phyloP scores from a whole-genome alignment of 2,329 filamentous ascomycete genomes.

The Fusarium sp. region DNA sequence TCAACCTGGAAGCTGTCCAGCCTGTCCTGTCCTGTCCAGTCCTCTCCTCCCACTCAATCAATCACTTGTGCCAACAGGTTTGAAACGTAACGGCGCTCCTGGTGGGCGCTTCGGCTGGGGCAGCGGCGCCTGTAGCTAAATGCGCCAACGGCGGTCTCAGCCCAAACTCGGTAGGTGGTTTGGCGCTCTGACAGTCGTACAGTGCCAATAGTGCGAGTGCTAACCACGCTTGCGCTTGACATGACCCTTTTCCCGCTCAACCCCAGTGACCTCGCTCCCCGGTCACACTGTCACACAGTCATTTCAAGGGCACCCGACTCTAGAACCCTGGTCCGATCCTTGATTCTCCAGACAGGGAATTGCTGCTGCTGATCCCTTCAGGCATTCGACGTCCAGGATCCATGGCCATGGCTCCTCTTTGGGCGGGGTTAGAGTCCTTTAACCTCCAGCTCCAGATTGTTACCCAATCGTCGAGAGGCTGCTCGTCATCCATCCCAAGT shows the following conservation, averaged over 20 bases:
- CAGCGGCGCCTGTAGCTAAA: slow-evolving; percentile 27
- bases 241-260: not conserved
- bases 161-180: slow-evolving; percentile 9
- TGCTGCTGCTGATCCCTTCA: slow-evolving; percentile 31
- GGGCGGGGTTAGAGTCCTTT: slow-evolving; percentile 16
- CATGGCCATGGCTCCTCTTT: slow-evolving; percentile 18
- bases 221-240: not conserved
- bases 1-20: not conserved
- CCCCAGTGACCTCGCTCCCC: not conserved
- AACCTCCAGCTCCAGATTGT: slow-evolving; percentile 11
- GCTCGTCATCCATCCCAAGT: slow-evolving; percentile 32
- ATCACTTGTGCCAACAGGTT: slow-evolving; percentile 10
- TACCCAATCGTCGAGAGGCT: slow-evolving; percentile 25
- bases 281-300: slow-evolving; percentile 4
- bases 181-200: not conserved
- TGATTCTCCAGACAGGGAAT: slow-evolving; percentile 20
- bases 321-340: slow-evolving; percentile 10
- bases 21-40: not conserved
- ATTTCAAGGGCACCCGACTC: slow-evolving; percentile 1
- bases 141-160: slow-evolving; percentile 29
- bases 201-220: not conserved
- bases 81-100: slow-evolving; percentile 32
- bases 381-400: slow-evolving; percentile 17
- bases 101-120: slow-evolving; percentile 22
- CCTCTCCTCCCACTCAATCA: not conserved